Percentiles rank a stretch among this genome's conserved stretches.
phyloP scores from a whole-genome alignment of 2,329 filamentous ascomycete genomes.

The Tolypocladium tropicale region DNA sequence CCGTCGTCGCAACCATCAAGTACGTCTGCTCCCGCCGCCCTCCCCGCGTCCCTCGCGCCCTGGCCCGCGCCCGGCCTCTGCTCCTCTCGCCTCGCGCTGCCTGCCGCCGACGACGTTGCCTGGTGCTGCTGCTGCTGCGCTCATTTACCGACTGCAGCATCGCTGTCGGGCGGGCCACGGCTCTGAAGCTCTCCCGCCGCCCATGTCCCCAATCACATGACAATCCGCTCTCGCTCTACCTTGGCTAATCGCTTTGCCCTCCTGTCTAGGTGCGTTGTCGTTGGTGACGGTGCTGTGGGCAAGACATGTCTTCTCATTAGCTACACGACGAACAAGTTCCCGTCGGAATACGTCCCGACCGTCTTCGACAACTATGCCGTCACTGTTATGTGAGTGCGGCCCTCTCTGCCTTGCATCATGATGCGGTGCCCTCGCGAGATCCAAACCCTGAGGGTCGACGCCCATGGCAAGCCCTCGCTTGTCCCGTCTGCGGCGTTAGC shows the following conservation, averaged over 20 bases:
- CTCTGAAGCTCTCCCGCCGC: background rate
- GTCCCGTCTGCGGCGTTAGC: background rate
- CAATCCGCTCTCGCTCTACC: background rate
- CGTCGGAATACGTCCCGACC: conserved; percentile 98
- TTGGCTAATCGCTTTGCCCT: conserved; percentile 3
- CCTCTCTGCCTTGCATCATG: conserved; percentile 6
- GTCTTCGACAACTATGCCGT: conserved; percentile 99
- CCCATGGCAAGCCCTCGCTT: background rate
- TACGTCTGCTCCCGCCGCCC: conserved; percentile 25
- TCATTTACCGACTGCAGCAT: background rate
- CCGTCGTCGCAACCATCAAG: conserved; percentile 58
- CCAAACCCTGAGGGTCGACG: background rate
- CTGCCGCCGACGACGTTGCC: background rate
- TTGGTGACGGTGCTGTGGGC: conserved; percentile 97
- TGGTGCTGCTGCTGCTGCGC: conserved; percentile 1
- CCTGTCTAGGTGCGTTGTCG: conserved; percentile 77
- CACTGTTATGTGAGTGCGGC: conserved; percentile 83
- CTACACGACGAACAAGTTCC: conserved; percentile 99
- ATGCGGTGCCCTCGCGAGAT: background rate
- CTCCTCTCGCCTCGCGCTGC: background rate
- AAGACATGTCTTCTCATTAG: conserved; percentile 99
- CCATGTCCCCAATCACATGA: background rate
- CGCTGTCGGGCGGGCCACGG: background rate
- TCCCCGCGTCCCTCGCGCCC: conserved; percentile 7
- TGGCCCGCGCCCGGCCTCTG: conserved; percentile 1